These are phyloP conservation scores for Anthracocystis setariae DNA, from an alignment of 1,284 basidiomycete genomes.

Conservation along the genomic window DNA sequence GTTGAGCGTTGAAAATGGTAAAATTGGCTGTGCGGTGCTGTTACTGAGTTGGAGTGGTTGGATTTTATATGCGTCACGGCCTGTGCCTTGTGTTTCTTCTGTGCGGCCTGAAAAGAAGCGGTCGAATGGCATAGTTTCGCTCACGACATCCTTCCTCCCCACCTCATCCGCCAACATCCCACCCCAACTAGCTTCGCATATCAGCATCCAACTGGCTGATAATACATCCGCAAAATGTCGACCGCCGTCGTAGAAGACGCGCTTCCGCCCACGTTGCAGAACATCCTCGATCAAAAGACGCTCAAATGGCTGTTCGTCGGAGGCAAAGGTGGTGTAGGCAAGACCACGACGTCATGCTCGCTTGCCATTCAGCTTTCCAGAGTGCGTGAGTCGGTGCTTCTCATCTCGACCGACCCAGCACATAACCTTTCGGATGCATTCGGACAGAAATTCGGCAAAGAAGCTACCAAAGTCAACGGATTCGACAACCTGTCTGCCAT, in stretches of 20 bases:
- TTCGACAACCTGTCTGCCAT: slow-evolving; percentile 97
- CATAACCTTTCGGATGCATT: slow-evolving; percentile 99
- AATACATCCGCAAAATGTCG: slow-evolving; percentile 19
- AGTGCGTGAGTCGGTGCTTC: slow-evolving; percentile 63
- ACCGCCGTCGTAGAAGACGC: slow-evolving; percentile 54
- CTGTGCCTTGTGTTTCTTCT: slow-evolving; percentile 11
- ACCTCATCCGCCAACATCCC: not conserved
- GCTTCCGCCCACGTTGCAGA: slow-evolving; percentile 61
- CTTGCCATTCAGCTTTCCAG: slow-evolving; percentile 65
- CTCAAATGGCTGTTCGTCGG: slow-evolving; percentile 68
- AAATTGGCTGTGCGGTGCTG: not conserved
- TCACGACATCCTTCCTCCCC: slow-evolving; percentile 29
- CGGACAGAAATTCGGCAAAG: slow-evolving; percentile 98
- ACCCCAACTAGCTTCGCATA: not conserved
- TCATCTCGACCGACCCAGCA: slow-evolving; percentile 89
- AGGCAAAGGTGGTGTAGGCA: slow-evolving; percentile 67
- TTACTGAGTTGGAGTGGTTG: too few species aligned
- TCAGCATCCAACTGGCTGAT: not conserved
- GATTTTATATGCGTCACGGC: too few species aligned
- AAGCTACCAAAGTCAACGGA: slow-evolving; percentile 98
- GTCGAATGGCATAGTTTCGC: too few species aligned
- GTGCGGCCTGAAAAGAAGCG: not conserved
- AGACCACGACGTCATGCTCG: slow-evolving; percentile 66
- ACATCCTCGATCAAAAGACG: slow-evolving; percentile 65
- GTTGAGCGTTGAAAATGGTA: slow-evolving; percentile 10